Evolutionary conservation across 371 early-diverging fungal genomes (phyloP), one percentile per base, ranked within the genome.

Genomic region (Catenaria anguillulae): DNA sequence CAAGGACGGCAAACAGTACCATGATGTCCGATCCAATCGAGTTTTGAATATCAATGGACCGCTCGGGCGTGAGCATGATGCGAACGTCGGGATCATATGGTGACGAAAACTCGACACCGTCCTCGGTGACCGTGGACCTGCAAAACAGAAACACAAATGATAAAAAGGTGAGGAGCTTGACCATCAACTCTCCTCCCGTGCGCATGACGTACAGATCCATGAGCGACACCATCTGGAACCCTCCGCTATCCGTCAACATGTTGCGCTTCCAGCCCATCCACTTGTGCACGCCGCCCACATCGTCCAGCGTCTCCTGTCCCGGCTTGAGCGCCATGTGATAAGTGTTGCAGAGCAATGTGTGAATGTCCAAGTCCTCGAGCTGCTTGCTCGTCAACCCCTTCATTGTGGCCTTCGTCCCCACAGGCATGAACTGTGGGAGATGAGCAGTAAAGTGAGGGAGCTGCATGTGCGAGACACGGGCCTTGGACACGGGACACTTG

Each of bases 391-490:
- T 83, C 60, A 93, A 68, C 23, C 92, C 95, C 69, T 95, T 95
- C 75, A 97, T 79, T 19, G 91, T 84, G 26, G 92, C 97, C 74
- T 93, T 88, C 4, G 97, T 97, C n/a, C 92, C 96, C 15, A 97
- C 97, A 8, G 97, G 95, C 97, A 97, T 97, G 67, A 94, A 97
- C 64, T 88, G 86, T 34, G 97, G 97, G 40, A 90, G 85, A 61
- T 86, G 81, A 17, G 89, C 90, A 6, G 82, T 86, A 34, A 80
- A 83, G 74, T 91, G 92, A 48, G 88, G 90, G 62, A 94, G 72
- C n/a, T 77, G 79, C 69, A 92, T 72, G 31, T 80, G 65, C 15
- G 89, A 85, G 0, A 87, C 88, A 61, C 92, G 73, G 0, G 92
- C 97, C 72, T 91, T 92, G 55, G 93, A 92, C 17, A 84, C 88